phyloP scores from a whole-genome alignment of 1,284 basidiomycete species.

The Stygiomarasmius scandens region DNA sequence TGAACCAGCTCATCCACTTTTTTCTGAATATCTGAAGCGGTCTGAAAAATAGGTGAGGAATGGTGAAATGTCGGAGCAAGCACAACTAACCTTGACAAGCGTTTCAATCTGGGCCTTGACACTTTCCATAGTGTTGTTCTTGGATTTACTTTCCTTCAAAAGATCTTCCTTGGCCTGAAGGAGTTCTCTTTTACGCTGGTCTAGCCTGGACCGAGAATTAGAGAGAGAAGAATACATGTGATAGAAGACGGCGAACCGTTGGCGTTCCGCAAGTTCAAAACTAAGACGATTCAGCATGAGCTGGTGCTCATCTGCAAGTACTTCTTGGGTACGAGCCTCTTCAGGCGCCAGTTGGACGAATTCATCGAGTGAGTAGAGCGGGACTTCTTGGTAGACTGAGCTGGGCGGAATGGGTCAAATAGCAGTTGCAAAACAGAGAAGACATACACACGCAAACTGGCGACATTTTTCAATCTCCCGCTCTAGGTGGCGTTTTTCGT shows the following conservation, averaged over 20 bases:
- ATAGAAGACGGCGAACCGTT: conserved; percentile 53
- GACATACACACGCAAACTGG: conserved; percentile 69
- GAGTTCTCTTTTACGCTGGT: conserved; percentile 67
- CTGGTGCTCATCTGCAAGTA: conserved; percentile 70
- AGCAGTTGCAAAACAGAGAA: conserved; percentile 8
- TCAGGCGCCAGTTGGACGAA: conserved; percentile 67
- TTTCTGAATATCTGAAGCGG: conserved; percentile 19
- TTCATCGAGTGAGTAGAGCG: conserved; percentile 67
- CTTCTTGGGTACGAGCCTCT: conserved; percentile 61
- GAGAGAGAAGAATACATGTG: conserved; percentile 17
- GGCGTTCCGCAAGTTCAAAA: conserved; percentile 80
- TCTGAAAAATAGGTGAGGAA: conserved; percentile 16
- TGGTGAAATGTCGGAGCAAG: conserved; percentile 9
- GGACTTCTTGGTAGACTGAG: conserved; percentile 83
- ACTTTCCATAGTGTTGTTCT: conserved; percentile 66
- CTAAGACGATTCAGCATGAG: conserved; percentile 80
- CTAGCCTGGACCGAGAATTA: conserved; percentile 49
- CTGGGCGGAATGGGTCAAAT: conserved; percentile 33
- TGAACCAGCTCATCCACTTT: conserved; percentile 65
- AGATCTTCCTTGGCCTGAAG: conserved; percentile 69
- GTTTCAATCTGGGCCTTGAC: conserved; percentile 74
- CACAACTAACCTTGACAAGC: conserved; percentile 62
- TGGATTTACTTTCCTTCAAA: conserved; percentile 70
- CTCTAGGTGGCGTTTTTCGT: conserved; percentile 82
- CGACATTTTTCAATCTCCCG: conserved; percentile 86